Conservation (phyloP, 2,329 filamentous ascomycete species). For the Chrysoporthe deuterocubensis region DNA sequence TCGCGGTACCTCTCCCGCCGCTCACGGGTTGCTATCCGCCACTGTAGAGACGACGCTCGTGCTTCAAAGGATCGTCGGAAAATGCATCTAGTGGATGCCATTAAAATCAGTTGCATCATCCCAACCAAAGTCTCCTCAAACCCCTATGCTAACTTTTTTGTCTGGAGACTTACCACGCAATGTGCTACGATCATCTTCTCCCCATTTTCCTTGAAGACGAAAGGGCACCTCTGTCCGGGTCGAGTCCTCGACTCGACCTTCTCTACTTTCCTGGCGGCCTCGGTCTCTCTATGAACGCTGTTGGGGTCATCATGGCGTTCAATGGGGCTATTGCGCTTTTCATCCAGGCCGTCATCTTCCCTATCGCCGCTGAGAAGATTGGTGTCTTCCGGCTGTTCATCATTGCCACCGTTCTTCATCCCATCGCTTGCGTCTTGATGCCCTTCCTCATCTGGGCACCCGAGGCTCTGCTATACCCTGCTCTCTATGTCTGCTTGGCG, state of each 20-base stretch:
- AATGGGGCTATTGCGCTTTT: conserved; percentile 59
- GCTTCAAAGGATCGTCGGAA: neutral
- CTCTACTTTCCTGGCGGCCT: conserved; percentile 66
- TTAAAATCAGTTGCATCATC: neutral
- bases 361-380: conserved; percentile 59
- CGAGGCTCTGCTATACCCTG: conserved; percentile 52
- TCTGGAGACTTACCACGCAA: conserved; percentile 77
- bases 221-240: conserved; percentile 40
- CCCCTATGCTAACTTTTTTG: conserved; percentile 11
- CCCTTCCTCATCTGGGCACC: conserved; percentile 62
- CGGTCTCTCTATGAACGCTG: conserved; percentile 64
- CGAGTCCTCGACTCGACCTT: conserved; percentile 41
- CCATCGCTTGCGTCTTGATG: conserved; percentile 63
- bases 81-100: neutral
- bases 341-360: conserved; percentile 65
- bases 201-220: conserved; percentile 92
- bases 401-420: conserved; percentile 62
- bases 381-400: conserved; percentile 66
- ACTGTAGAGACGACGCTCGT: neutral
- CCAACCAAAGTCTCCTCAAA: too few relatives aligned
- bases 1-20: neutral
- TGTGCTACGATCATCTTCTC: conserved; percentile 91
- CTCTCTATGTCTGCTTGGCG: conserved; percentile 61
- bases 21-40: too few relatives aligned
- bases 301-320: conserved; percentile 55